Evolutionary conservation across 1,284 basidiomycete species (phyloP).

Genomic region (Thelephora terrestris): DNA sequence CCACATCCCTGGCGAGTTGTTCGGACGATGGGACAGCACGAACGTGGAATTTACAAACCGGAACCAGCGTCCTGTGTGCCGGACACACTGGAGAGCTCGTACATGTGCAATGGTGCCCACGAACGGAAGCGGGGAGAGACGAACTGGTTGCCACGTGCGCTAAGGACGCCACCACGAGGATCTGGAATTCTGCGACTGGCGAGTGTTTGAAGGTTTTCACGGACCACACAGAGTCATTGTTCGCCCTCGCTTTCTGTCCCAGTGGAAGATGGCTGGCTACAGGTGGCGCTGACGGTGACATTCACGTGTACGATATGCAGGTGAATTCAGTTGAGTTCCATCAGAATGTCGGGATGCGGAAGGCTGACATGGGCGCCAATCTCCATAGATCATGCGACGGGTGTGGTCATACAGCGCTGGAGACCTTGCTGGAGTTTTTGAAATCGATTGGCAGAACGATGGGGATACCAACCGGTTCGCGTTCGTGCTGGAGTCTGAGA

Average conservation of each 20-base stretch:
- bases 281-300: slow-evolving; percentile 51
- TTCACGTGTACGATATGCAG: slow-evolving; percentile 46
- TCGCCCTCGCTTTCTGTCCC: slow-evolving; percentile 57
- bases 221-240: slow-evolving; percentile 60
- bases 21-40: slow-evolving; percentile 72
- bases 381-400: slow-evolving; percentile 30
- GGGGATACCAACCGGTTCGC: slow-evolving; percentile 44
- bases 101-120: slow-evolving; percentile 64
- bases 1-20: slow-evolving; percentile 64
- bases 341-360: too few relatives aligned
- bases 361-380: too few relatives aligned
- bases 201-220: slow-evolving; percentile 56
- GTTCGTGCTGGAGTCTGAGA: slow-evolving; percentile 42
- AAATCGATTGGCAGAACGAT: slow-evolving; percentile 50
- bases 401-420: slow-evolving; percentile 44
- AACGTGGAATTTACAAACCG: slow-evolving; percentile 54
- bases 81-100: slow-evolving; percentile 64
- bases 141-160: slow-evolving; percentile 65
- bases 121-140: slow-evolving; percentile 31
- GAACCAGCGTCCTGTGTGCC: slow-evolving; percentile 34
- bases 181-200: slow-evolving; percentile 73
- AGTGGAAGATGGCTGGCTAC: slow-evolving; percentile 50
- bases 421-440: slow-evolving; percentile 46
- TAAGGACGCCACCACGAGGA: slow-evolving; percentile 57
- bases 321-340: slow-evolving; percentile 12